phyloP scores from a whole-genome alignment of 2,329 filamentous ascomycete species.

The Aspergillus vadensis region DNA sequence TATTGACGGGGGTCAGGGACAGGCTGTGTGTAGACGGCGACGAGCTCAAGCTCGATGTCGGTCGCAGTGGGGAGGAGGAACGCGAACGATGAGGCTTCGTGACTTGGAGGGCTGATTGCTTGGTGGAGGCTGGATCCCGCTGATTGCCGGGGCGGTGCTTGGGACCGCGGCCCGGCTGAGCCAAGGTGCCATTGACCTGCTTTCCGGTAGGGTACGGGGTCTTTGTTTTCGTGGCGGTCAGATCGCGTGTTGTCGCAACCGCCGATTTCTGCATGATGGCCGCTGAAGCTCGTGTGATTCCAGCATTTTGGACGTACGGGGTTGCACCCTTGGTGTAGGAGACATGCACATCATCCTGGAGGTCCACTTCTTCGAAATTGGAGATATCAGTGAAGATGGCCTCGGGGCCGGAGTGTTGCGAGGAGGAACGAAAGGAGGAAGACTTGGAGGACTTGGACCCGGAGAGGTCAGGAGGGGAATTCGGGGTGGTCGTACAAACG shows the following conservation, averaged over 20 bases:
- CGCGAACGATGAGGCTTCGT: constrained; percentile 34
- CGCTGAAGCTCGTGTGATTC: constrained; percentile 29
- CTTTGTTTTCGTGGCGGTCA: constrained; percentile 34
- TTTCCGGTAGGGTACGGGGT: constrained; percentile 23
- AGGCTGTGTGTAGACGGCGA: constrained; percentile 31
- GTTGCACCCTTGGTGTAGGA: constrained; percentile 34
- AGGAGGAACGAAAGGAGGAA: constrained; percentile 80
- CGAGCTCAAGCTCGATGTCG: constrained; percentile 26
- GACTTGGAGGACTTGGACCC: constrained; percentile 88
- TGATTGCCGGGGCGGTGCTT: constrained; percentile 27
- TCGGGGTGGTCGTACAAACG: constrained; percentile 53
- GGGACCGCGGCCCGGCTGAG: constrained; percentile 30
- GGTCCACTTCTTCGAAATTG: constrained; percentile 91
- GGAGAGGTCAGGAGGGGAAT: constrained; percentile 76
- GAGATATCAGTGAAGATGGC: constrained; percentile 70
- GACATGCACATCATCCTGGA: constrained; percentile 67
- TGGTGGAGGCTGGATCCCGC: constrained; percentile 25
- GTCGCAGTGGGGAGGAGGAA: constrained; percentile 34
- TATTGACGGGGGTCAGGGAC: constrained; percentile 26
- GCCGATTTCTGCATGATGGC: constrained; percentile 33
- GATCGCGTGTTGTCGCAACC: constrained; percentile 35
- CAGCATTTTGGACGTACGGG: constrained; percentile 32
- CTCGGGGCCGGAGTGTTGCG: constrained; percentile 68
- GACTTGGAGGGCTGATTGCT: constrained; percentile 31
- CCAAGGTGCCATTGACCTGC: constrained; percentile 30